These are phyloP conservation scores for Domatiomyces globalis DNA, from an alignment of 2,329 filamentous ascomycete species.

Conservation along the genomic window DNA sequence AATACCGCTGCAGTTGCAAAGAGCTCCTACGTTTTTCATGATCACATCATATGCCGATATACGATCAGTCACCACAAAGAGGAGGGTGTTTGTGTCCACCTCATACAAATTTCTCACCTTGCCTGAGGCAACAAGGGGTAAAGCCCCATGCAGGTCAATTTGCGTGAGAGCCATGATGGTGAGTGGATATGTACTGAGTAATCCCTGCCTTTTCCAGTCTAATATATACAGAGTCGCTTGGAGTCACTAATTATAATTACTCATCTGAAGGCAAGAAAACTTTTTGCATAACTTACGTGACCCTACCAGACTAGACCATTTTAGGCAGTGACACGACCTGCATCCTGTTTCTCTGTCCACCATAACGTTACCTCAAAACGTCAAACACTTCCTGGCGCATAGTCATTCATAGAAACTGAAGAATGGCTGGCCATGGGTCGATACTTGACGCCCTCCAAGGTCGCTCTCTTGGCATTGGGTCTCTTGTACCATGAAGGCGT, in stretches of 20 bases:
- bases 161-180: slow-evolving; percentile 14
- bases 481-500: slow-evolving; percentile 64
- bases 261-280: not conserved
- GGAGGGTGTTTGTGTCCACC: slow-evolving; percentile 54
- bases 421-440: slow-evolving; percentile 46
- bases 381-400: no score
- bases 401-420: no score
- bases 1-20: slow-evolving; percentile 23
- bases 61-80: slow-evolving; percentile 77
- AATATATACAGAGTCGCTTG: no score
- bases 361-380: no score
- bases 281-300: not conserved
- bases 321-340: no score
- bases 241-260: no score
- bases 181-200: slow-evolving; percentile 1
- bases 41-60: slow-evolving; percentile 94
- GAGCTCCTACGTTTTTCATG: slow-evolving; percentile 52
- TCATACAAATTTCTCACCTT: slow-evolving; percentile 76
- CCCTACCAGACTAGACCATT: no score
- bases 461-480: slow-evolving; percentile 66
- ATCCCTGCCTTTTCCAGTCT: no score
- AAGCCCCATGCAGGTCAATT: slow-evolving; percentile 30
- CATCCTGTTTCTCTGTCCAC: no score
- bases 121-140: slow-evolving; percentile 42
- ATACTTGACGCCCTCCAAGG: slow-evolving; percentile 77